Percentiles rank a stretch among this genome's conserved stretches.
Evolutionary conservation across 805 yeast genomes (phyloP).

Genomic region (Cephaloascus fragrans): DNA sequence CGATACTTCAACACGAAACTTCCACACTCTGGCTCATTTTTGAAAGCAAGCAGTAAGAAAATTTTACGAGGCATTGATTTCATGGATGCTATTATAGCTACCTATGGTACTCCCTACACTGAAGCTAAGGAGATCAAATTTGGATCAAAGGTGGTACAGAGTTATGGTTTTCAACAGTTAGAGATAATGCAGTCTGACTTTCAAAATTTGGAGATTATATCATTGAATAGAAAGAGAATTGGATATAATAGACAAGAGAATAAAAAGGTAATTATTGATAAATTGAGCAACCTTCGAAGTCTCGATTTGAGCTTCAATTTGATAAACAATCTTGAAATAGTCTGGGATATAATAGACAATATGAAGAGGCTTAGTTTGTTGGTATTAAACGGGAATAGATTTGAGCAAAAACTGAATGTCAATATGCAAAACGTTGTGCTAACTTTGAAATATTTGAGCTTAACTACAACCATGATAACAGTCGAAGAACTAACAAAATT

Average conservation of each 20-base stretch:
- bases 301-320: conserved; percentile 59
- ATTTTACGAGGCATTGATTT: conserved; percentile 24
- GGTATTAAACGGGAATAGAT: conserved; percentile 46
- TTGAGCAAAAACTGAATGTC: conserved; percentile 8
- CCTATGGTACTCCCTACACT: conserved; percentile 29
- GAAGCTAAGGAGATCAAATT: conserved; percentile 27
- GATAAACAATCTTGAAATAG: conserved; percentile 26
- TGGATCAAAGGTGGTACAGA: conserved; percentile 50
- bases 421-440: too few relatives aligned
- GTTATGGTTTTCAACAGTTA: conserved; percentile 56
- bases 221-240: conserved; percentile 37
- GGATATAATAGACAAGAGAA: conserved; percentile 6
- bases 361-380: conserved; percentile 30
- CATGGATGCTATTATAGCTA: conserved; percentile 36
- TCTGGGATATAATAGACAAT: conserved; percentile 24
- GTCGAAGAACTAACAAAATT: background rate
- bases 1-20: conserved; percentile 39
- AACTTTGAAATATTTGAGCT: background rate
- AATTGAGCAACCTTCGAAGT: conserved; percentile 13
- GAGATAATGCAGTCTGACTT: conserved; percentile 38
- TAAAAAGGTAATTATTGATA: conserved; percentile 1
- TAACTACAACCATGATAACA: background rate
- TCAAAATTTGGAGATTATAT: conserved; percentile 30
- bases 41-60: conserved; percentile 32
- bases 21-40: conserved; percentile 51